These are phyloP conservation scores for Pythium periplocum DNA, from an alignment of 352 stramenopile species.

Conservation along the genomic window DNA sequence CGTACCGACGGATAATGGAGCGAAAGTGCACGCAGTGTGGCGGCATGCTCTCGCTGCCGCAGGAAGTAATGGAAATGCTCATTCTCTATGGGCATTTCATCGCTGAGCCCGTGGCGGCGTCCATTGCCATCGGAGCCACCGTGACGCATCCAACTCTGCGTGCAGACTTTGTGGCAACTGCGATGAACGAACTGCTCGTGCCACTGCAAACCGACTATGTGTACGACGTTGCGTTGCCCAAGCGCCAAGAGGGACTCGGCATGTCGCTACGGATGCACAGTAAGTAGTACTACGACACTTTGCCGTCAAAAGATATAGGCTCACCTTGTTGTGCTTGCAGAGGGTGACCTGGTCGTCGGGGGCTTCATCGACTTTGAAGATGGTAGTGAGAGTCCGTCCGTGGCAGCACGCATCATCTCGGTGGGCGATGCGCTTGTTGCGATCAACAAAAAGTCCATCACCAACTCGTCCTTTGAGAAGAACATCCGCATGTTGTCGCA, in stretches of 20 bases:
- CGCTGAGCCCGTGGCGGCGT: constrained; percentile 54
- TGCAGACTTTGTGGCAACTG: constrained; percentile 69
- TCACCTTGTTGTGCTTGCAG: constrained; percentile 14
- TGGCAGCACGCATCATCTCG: constrained; percentile 70
- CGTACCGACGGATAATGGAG: constrained; percentile 75
- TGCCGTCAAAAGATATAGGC: too few relatives aligned
- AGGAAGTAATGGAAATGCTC: constrained; percentile 85
- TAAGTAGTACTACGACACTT: constrained; percentile 23
- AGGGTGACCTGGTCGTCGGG: constrained; percentile 71
- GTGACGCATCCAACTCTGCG: constrained; percentile 70
- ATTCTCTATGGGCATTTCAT: constrained; percentile 85
- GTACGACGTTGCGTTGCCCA: constrained; percentile 78
- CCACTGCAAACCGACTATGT: constrained; percentile 78
- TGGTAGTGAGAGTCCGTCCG: constrained; percentile 72
- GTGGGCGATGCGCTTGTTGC: constrained; percentile 74
- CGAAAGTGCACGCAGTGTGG: constrained; percentile 66
- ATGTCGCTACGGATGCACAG: constrained; percentile 86
- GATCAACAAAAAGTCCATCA: constrained; percentile 88
- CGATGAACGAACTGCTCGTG: constrained; percentile 82
- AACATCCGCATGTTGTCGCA: constrained; percentile 80
- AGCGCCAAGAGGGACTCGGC: constrained; percentile 68
- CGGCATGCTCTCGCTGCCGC: constrained; percentile 52
- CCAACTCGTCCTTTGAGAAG: constrained; percentile 79
- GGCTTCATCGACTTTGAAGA: constrained; percentile 82
- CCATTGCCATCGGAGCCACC: constrained; percentile 60